Base-by-base conservation (phyloP, 129 eudicot genomes). In the Tagetes patula region DNA sequence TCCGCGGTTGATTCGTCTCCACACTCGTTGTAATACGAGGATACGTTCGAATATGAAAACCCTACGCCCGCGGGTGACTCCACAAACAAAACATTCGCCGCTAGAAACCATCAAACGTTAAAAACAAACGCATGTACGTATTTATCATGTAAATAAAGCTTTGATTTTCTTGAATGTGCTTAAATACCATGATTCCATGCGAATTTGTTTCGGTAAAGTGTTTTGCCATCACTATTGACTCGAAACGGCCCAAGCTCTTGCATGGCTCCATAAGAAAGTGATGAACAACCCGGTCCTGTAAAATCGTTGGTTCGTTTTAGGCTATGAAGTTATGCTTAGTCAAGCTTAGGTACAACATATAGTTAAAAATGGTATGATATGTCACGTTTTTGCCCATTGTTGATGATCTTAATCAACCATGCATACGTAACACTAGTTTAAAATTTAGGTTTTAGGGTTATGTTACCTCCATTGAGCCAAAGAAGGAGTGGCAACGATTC, bases 391-490 rank as follows among this genome's bases (percentile, higher is more conserved):
- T 20, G 27, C 0, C 27, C 27, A 20, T 3, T 40, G 27, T 20
- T 20, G 41, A 39, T 4, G 41, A 4, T 39, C 41, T 39, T 39
- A 39, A 39, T 39, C 4, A 39, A 43, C 9, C 14, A 54, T 27
- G 0, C 60, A 54, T 7, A 27, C 8, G 20, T 1, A 10, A 48
- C 4, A 48, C 11, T 8, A 31, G 58, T 54, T 20, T 52, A 52
- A 54, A 3, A 6, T 14, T 52, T 33, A 45, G 20, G 39, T 31
- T 11, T 64, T 48, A 20, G 30, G 65, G 20, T 66, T 40, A 32
- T 39, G 13, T 46, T 84, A 92, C 98, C 98, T 89, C 98, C 98
- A 77, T 92, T 92, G 43, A 92, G 98, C 98, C 98, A 92, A 54
- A 92, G 96, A 56, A 92, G 91, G 60, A 92, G 95, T 65, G 98